These are phyloP conservation scores for Botrytis porri DNA, from an alignment of 2,329 filamentous ascomycete genomes.

Conservation along the genomic window DNA sequence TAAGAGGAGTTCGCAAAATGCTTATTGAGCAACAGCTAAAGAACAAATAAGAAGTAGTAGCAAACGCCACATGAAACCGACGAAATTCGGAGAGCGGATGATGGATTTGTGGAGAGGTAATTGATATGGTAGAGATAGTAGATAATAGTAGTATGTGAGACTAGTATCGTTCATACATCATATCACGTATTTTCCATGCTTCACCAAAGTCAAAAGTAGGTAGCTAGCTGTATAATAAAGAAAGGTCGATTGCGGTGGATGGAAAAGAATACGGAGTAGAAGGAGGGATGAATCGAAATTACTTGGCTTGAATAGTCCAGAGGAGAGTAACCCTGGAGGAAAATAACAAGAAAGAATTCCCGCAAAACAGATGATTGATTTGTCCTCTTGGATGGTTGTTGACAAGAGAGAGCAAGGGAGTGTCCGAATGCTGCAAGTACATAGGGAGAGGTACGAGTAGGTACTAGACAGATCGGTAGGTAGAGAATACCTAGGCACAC, in stretches of 20 bases:
- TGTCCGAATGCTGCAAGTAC: neutral
- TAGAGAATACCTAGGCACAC: neutral
- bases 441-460: neutral
- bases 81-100: conserved; percentile 1
- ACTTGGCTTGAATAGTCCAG: neutral
- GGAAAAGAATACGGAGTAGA: neutral
- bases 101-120: neutral
- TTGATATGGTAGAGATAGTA: neutral
- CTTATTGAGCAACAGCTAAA: conserved; percentile 13
- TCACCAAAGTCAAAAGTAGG: neutral
- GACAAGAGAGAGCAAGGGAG: neutral
- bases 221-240: too few relatives aligned
- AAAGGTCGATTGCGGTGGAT: neutral
- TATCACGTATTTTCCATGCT: neutral
- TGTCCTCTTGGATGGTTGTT: neutral
- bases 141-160: neutral
- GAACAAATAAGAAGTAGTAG: conserved; percentile 6
- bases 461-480: too few relatives aligned
- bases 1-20: conserved; percentile 9
- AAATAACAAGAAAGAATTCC: neutral
- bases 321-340: neutral
- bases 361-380: neutral
- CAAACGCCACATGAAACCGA: conserved; percentile 20
- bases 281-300: conserved; percentile 7
- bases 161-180: neutral